Conservation (phyloP, 805 yeast species). For the Scheffersomyces coipomensis region DNA sequence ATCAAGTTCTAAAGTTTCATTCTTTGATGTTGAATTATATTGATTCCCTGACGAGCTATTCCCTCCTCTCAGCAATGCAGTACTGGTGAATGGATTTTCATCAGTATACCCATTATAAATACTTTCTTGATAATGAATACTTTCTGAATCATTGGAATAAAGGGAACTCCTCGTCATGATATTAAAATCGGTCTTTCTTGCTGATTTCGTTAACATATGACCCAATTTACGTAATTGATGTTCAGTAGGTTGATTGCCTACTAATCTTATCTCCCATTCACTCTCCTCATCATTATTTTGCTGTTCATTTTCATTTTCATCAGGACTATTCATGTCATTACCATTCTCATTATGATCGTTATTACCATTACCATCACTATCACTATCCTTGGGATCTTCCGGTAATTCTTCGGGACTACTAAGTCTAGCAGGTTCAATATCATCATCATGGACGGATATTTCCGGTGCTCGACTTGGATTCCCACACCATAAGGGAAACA, state of each 20-base stretch:
- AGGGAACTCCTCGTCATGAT: no score
- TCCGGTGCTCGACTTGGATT: conserved; percentile 33
- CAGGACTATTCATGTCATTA: no score
- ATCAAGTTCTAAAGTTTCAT: no score
- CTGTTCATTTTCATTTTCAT: conserved; percentile 2
- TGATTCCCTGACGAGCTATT: no score
- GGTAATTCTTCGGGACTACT: neutral
- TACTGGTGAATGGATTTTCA: neutral
- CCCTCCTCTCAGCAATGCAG: neutral
- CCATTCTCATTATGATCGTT: conserved; percentile 4
- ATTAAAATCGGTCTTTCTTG: conserved; percentile 5
- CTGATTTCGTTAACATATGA: conserved; percentile 30
- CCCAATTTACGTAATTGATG: conserved; percentile 37
- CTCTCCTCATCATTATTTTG: conserved; percentile 1
- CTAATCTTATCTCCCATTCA: no score
- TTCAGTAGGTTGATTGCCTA: no score
- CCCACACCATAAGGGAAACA: conserved; percentile 49
- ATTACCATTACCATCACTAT: conserved; percentile 1
- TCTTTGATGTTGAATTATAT: no score
- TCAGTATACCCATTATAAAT: conserved; percentile 23
- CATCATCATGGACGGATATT: neutral
- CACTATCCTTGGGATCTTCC: neutral
- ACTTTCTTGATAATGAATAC: conserved; percentile 17
- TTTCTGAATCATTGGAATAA: neutral
- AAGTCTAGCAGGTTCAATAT: neutral